Evolutionary conservation across 805 yeast genomes (phyloP).

Genomic region (Candida fluviatilis): DNA sequence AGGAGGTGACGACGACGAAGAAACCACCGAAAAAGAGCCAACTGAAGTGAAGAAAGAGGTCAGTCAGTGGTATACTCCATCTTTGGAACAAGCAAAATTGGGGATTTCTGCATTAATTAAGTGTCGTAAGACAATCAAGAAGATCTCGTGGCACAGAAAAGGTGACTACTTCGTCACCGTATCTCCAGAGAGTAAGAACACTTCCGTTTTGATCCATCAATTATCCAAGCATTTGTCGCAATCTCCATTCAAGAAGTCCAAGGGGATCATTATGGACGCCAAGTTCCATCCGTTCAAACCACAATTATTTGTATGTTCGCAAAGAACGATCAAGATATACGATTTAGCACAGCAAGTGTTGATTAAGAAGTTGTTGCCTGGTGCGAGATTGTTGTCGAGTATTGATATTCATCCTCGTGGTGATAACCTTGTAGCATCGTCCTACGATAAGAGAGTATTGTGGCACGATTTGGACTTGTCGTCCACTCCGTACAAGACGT

Average conservation of each 20-base stretch:
- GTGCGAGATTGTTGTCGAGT: conserved; percentile 90
- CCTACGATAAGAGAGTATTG: conserved; percentile 89
- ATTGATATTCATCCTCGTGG: conserved; percentile 96
- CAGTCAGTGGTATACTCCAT: conserved; percentile 83
- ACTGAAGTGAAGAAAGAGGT: conserved; percentile 42
- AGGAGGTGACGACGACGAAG: conserved; percentile 19
- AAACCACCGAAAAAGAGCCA: conserved; percentile 5
- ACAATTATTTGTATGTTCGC: conserved; percentile 88
- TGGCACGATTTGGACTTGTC: conserved; percentile 96
- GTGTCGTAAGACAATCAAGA: conserved; percentile 64
- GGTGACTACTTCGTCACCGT: conserved; percentile 96
- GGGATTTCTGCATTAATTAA: conserved; percentile 76
- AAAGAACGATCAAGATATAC: conserved; percentile 85
- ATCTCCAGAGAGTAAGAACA: conserved; percentile 88
- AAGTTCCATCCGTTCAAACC: conserved; percentile 97
- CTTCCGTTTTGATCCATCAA: conserved; percentile 92
- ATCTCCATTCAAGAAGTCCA: conserved; percentile 89
- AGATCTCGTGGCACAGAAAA: conserved; percentile 90
- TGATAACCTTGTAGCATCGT: conserved; percentile 87
- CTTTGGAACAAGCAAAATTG: conserved; percentile 48
- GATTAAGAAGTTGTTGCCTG: conserved; percentile 84
- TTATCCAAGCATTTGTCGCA: conserved; percentile 91
- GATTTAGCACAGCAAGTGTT: conserved; percentile 83
- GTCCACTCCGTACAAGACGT: conserved; percentile 87
- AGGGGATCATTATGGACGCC: conserved; percentile 94